These are phyloP conservation scores for Tephrocybe rancida DNA, from an alignment of 768 basidiomycete species.

Conservation along the genomic window DNA sequence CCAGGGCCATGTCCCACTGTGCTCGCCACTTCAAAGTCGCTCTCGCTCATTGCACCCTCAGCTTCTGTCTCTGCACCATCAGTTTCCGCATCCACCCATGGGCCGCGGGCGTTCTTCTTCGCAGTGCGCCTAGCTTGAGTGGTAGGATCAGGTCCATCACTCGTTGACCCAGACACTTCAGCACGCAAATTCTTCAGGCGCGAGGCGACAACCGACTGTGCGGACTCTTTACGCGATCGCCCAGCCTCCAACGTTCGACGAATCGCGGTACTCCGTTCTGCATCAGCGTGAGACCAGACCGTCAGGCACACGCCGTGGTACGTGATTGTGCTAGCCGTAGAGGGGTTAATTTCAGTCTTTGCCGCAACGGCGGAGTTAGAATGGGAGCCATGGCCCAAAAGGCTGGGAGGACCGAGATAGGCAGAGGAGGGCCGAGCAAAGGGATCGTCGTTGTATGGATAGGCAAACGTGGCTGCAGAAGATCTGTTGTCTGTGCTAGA, in stretches of 20 bases:
- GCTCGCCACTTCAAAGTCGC: conserved; percentile 83
- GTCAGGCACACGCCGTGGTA: conserved; percentile 93
- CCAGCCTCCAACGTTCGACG: conserved; percentile 80
- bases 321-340: conserved; percentile 53
- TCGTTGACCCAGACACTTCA: conserved; percentile 46
- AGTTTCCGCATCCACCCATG: conserved; percentile 75
- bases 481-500: conserved; percentile 62
- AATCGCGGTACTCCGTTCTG: conserved; percentile 82
- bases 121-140: conserved; percentile 58
- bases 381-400: conserved; percentile 52
- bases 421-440: conserved; percentile 81
- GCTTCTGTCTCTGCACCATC: conserved; percentile 76
- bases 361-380: conserved; percentile 31
- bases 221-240: conserved; percentile 77
- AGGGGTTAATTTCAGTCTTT: conserved; percentile 31
- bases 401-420: conserved; percentile 76
- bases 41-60: conserved; percentile 80
- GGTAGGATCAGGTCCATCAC: conserved; percentile 54
- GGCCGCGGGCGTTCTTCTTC: conserved; percentile 63
- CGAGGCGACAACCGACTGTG: conserved; percentile 69
- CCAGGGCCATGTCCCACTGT: conserved; percentile 82
- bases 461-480: conserved; percentile 72
- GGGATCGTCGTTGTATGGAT: conserved; percentile 76
- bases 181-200: conserved; percentile 68
- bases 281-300: conserved; percentile 95